Base-by-base conservation (phyloP, 495 filamentous ascomycete species). In the Tuber calosporum region DNA sequence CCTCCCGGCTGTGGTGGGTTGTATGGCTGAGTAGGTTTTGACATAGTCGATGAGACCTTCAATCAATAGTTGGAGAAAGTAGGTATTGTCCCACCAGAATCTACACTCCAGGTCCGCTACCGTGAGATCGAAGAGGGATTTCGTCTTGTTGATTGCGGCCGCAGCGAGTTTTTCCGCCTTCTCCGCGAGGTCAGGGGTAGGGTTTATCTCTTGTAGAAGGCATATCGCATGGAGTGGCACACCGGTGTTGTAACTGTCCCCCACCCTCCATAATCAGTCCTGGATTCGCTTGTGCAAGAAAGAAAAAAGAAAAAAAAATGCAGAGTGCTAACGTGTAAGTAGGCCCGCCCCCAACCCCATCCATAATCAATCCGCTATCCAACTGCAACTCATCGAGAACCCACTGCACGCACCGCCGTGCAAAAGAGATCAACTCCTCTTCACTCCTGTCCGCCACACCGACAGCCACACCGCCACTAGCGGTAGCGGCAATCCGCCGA, bases 51-150 rank as follows among this genome's bases (percentile, higher is more conserved):
- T 71, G 34, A 81, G 42, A 30, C 79, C 79, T 69, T 81, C 79
- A 4, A 81, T 67, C 22, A 81, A 72, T 26, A 81, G 71, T 36
- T 81, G 79, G 30, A 80, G 42, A 68, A 81, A 81, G 53, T 80
- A 81, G 30, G 69, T 80, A 26, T 70, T 69, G 30, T 81, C 79
- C 79, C 79, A 81, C 79, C 79, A 81, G 66, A 80, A 81, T 38
- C 79, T 74, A 7, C 73, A 42, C 13, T 74, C 69, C 19, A 66
- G 68, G 20, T 70, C 42, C 48, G 77, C 22, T 42, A 77, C 74
- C 1, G 69, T 37, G 43, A 67, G 72, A 7, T 80, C 78, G 62
- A 80, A 80, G n/a, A 80, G 70, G 2, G 68, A 72, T 73, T 80
- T 80, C 26, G 36, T 70, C 8, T 74, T 73, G 45, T 80, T 74